phyloP scores from a whole-genome alignment of 805 yeast species.

The Hanseniaspora lachancei region DNA sequence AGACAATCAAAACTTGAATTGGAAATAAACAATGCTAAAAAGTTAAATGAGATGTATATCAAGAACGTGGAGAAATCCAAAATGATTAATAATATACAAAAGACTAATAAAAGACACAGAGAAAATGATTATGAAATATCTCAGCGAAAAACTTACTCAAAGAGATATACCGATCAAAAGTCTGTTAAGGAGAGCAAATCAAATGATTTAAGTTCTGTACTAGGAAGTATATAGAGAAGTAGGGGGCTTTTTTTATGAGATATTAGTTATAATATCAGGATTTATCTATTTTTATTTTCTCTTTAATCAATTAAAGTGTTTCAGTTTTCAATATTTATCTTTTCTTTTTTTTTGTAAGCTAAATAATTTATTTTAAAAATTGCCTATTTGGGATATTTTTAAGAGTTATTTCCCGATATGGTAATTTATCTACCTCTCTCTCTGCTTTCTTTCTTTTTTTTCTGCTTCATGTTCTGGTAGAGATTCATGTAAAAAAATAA shows the following conservation, averaged over 20 bases:
- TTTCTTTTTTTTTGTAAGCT: not conserved
- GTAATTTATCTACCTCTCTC: slow-evolving; percentile 11
- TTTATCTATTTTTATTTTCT: not conserved
- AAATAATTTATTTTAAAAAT: not conserved
- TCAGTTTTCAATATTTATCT: too few relatives aligned
- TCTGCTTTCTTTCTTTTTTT: not conserved
- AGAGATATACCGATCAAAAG: slow-evolving; percentile 49
- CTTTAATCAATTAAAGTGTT: too few relatives aligned
- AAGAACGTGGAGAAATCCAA: slow-evolving; percentile 76
- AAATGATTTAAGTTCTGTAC: slow-evolving; percentile 32
- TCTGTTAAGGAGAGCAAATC: slow-evolving; percentile 33
- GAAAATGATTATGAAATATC: slow-evolving; percentile 34
- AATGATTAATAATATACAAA: slow-evolving; percentile 55
- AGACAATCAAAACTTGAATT: slow-evolving; percentile 78
- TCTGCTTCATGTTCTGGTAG: not conserved
- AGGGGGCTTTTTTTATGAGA: not conserved
- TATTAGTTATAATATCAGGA: not conserved
- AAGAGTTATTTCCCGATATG: slow-evolving; percentile 12
- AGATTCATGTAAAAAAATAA: too few relatives aligned
- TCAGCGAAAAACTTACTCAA: slow-evolving; percentile 57
- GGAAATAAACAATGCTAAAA: slow-evolving; percentile 79
- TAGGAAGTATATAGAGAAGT: slow-evolving; percentile 18
- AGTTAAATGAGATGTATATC: slow-evolving; percentile 71
- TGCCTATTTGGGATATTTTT: not conserved
- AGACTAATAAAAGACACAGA: slow-evolving; percentile 28